Evolutionary conservation across 768 basidiomycete species (phyloP).

Genomic region (Neoboletus subvelutipes): DNA sequence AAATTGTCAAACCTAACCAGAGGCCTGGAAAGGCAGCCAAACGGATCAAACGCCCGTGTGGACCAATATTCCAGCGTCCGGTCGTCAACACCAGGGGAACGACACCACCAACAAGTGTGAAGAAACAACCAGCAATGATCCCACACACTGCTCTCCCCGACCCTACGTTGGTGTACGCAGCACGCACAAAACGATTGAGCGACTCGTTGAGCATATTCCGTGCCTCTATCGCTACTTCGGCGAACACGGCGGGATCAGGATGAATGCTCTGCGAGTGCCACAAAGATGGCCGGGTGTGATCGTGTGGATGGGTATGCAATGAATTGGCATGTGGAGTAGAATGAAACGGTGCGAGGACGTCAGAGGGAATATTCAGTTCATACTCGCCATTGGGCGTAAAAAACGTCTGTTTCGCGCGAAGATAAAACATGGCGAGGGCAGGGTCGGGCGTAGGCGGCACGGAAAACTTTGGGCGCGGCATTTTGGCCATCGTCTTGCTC

Average conservation of each 20-base stretch:
- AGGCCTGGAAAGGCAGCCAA: constrained; percentile 62
- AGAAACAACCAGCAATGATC: constrained; percentile 57
- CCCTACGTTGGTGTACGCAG: constrained; percentile 69
- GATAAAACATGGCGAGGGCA: constrained; percentile 70
- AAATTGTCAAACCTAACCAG: constrained; percentile 65
- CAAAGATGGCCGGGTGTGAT: constrained; percentile 6
- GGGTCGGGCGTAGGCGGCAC: constrained; percentile 44
- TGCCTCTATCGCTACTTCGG: constrained; percentile 56
- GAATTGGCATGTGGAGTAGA: constrained; percentile 36
- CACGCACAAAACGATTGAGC: constrained; percentile 63
- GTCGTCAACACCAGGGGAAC: constrained; percentile 51
- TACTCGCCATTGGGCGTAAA: constrained; percentile 70
- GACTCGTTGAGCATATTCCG: constrained; percentile 60
- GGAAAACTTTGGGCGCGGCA: constrained; percentile 31
- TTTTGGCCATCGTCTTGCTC: constrained; percentile 38
- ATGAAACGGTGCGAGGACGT: constrained; percentile 62
- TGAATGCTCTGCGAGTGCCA: constrained; percentile 40
- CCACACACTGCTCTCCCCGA: constrained; percentile 69
- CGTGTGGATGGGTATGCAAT: constrained; percentile 1
- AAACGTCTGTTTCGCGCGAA: constrained; percentile 79
- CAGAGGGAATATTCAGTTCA: constrained; percentile 69
- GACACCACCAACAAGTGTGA: constrained; percentile 47
- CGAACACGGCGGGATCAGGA: constrained; percentile 66
- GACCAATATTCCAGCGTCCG: constrained; percentile 34
- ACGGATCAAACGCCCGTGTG: constrained; percentile 51